These are phyloP conservation scores for Aspergillus fischeri DNA, from an alignment of 2,329 filamentous ascomycete species.

Conservation along the genomic window DNA sequence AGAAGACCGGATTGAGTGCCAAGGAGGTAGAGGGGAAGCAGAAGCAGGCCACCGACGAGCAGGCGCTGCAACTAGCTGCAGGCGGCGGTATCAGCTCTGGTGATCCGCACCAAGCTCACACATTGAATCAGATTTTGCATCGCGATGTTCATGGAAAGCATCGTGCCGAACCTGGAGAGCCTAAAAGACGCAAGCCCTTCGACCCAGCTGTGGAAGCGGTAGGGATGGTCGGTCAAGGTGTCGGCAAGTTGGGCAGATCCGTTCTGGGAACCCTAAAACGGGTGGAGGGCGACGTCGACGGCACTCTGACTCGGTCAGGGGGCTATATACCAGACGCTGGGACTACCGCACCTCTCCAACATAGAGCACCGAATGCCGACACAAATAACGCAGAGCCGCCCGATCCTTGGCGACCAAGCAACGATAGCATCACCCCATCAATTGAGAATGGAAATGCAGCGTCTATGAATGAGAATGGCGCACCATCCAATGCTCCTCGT, in stretches of 20 bases:
- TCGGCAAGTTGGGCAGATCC: slow-evolving; percentile 43
- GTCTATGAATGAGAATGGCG: neutral
- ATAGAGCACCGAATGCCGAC: neutral
- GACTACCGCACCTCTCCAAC: slow-evolving; percentile 4
- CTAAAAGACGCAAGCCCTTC: slow-evolving; percentile 23
- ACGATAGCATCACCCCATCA: neutral
- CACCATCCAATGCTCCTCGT: slow-evolving; percentile 1
- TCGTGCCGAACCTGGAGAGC: slow-evolving; percentile 11
- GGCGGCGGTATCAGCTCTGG: slow-evolving; percentile 52
- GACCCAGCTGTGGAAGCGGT: slow-evolving; percentile 51
- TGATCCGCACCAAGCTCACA: slow-evolving; percentile 54
- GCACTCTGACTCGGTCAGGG: slow-evolving; percentile 30
- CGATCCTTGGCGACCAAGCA: neutral
- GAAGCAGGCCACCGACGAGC: slow-evolving; percentile 50
- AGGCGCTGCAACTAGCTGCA: slow-evolving; percentile 42
- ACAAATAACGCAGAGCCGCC: neutral
- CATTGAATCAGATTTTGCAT: slow-evolving; percentile 44
- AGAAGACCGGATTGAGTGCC: slow-evolving; percentile 52
- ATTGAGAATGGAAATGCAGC: neutral
- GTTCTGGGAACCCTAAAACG: slow-evolving; percentile 43
- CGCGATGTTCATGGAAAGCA: slow-evolving; percentile 13
- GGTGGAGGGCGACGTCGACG: slow-evolving; percentile 35
- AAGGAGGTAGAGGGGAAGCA: slow-evolving; percentile 37
- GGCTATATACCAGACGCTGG: slow-evolving; percentile 27
- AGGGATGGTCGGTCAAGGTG: slow-evolving; percentile 48